Evolutionary conservation across 2,329 filamentous ascomycete species (phyloP).

Genomic region (Stachybotrys echinatus): DNA sequence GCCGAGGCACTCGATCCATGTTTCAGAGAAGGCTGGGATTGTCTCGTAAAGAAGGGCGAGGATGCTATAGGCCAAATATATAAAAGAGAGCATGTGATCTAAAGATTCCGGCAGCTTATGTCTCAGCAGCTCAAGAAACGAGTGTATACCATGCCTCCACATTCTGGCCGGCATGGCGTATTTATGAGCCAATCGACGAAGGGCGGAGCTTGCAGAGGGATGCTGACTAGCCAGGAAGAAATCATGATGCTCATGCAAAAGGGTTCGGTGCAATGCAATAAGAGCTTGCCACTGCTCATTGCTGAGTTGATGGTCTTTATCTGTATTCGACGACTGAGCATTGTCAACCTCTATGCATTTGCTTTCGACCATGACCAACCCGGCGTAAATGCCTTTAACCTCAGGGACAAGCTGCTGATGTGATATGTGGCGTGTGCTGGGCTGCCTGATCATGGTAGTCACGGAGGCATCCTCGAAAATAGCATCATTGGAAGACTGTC

Average conservation of each 20-base stretch:
- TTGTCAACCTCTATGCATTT: conserved; percentile 83
- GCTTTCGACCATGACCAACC: conserved; percentile 78
- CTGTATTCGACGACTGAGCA: conserved; percentile 43
- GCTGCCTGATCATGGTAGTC: conserved; percentile 12
- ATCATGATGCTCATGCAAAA: conserved; percentile 78
- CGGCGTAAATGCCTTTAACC: conserved; percentile 78
- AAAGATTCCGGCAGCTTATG: conserved; percentile 69
- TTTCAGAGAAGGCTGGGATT: conserved; percentile 75
- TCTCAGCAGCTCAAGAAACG: conserved; percentile 71
- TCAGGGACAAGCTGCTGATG: conserved; percentile 76
- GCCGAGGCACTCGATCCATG: conserved; percentile 90
- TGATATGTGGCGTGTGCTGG: conserved; percentile 58
- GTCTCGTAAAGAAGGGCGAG: conserved; percentile 84
- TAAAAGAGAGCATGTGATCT: conserved; percentile 88
- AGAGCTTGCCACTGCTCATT: conserved; percentile 79
- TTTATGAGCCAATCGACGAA: conserved; percentile 67
- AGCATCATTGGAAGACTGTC: neutral
- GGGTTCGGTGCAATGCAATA: conserved; percentile 73
- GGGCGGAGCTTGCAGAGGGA: conserved; percentile 63
- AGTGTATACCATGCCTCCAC: conserved; percentile 91
- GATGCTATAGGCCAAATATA: conserved; percentile 86
- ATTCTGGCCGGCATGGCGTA: conserved; percentile 90
- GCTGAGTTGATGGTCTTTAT: conserved; percentile 40
- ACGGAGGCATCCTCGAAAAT: neutral
- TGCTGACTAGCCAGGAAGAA: conserved; percentile 87